These are phyloP conservation scores for Gossypium bickii DNA, from an alignment of 345 rosid genomes.

Conservation along the genomic window DNA sequence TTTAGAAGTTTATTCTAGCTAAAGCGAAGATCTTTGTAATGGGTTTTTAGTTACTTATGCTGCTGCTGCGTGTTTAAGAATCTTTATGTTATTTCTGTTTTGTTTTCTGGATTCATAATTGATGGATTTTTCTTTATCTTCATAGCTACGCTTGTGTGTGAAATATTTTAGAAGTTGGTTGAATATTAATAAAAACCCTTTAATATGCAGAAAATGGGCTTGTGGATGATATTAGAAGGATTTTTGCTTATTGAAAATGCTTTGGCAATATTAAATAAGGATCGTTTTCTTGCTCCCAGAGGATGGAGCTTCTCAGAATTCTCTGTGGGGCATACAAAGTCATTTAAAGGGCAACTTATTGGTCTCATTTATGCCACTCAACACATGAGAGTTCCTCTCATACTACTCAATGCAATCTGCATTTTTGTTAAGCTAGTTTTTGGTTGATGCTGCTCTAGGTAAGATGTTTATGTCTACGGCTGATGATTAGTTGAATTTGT, in stretches of 20 bases:
- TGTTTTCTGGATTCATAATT: too few species aligned
- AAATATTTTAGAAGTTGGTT: background rate
- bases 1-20: too few species aligned
- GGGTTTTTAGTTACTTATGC: too few species aligned
- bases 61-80: too few species aligned
- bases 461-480: slow-evolving; percentile 4
- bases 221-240: slow-evolving; percentile 85
- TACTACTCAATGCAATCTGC: too few species aligned
- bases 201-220: slow-evolving; percentile 57
- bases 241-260: slow-evolving; percentile 86
- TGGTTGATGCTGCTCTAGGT: slow-evolving; percentile 34
- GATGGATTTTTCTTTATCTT: background rate
- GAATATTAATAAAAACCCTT: background rate
- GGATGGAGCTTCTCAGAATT: slow-evolving; percentile 85
- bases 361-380: slow-evolving; percentile 73
- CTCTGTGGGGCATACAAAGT: slow-evolving; percentile 54
- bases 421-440: slow-evolving; percentile 66
- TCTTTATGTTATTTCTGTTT: too few species aligned
- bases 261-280: slow-evolving; percentile 86
- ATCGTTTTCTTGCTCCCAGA: slow-evolving; percentile 79
- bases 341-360: slow-evolving; percentile 63
- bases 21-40: too few species aligned
- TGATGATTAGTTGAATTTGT: background rate
- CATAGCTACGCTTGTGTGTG: background rate
- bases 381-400: slow-evolving; percentile 72